phyloP scores from a whole-genome alignment of 768 basidiomycete species.

The Sporobolomyces phaffii region DNA sequence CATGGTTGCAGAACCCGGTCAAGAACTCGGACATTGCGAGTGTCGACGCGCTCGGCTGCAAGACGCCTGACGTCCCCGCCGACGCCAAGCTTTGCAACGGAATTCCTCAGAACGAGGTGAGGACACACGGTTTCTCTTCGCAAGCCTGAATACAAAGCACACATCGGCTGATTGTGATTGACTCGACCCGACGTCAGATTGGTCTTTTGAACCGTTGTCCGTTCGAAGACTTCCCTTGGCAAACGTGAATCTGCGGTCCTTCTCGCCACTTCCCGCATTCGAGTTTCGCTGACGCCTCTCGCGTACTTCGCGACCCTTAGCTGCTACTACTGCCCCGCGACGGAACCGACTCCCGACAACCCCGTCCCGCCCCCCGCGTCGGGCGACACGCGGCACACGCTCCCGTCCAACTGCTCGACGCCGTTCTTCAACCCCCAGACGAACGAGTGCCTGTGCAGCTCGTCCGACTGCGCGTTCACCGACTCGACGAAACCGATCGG shows the following conservation, averaged over 20 bases:
- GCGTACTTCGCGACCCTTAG: background rate
- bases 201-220: constrained; percentile 59
- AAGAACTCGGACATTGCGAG: constrained; percentile 58
- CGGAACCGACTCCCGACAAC: constrained; percentile 55
- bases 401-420: constrained; percentile 56
- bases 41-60: constrained; percentile 59
- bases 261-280: background rate
- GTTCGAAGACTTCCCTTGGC: constrained; percentile 72
- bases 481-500: constrained; percentile 49
- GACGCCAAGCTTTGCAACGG: constrained; percentile 71
- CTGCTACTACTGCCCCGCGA: constrained; percentile 68
- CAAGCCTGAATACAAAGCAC: constrained; percentile 38
- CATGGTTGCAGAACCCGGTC: constrained; percentile 67
- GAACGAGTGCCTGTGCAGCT: constrained; percentile 60
- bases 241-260: constrained; percentile 54
- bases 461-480: constrained; percentile 56
- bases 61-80: constrained; percentile 56
- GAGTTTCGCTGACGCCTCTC: background rate
- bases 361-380: constrained; percentile 59
- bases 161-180: too few relatives aligned
- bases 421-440: constrained; percentile 69
- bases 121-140: background rate
- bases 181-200: too few relatives aligned
- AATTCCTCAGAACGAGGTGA: constrained; percentile 59
- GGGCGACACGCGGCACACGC: constrained; percentile 48